Conservation (phyloP, 441 rosid species). For the Flueggea neowawraea region DNA sequence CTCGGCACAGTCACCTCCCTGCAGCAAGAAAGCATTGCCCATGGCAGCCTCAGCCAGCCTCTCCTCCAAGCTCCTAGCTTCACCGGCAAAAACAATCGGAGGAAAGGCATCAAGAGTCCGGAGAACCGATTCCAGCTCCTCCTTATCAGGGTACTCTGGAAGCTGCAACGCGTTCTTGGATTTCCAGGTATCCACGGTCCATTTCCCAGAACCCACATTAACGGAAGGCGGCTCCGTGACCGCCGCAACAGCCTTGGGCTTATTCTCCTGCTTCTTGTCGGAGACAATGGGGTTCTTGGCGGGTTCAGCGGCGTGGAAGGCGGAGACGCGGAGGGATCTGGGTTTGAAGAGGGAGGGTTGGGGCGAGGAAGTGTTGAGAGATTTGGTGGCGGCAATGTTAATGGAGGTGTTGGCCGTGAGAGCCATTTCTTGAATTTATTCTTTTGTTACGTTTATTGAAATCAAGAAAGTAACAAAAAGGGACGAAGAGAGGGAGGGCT, state of each 20-base stretch:
- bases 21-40: conserved; percentile 84
- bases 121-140: conserved; percentile 70
- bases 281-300: background rate
- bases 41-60: conserved; percentile 71
- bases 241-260: conserved; percentile 4
- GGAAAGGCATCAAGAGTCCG: conserved; percentile 67
- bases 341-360: background rate
- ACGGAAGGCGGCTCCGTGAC: conserved; percentile 13
- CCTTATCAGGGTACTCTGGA: conserved; percentile 72
- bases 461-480: too few species aligned
- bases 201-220: conserved; percentile 42
- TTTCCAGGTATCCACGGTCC: conserved; percentile 81
- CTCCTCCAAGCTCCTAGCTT: conserved; percentile 80
- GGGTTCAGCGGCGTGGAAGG: background rate
- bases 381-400: too few species aligned
- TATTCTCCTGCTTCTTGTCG: too few species aligned
- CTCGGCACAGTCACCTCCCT: conserved; percentile 96
- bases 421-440: too few species aligned
- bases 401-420: too few species aligned
- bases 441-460: too few species aligned
- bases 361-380: background rate
- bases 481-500: too few species aligned
- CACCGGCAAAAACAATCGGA: conserved; percentile 90
- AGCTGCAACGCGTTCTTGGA: conserved; percentile 79
- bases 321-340: background rate